Conservation (phyloP, 208 protist genomes). For the Entamoeba dispar region DNA sequence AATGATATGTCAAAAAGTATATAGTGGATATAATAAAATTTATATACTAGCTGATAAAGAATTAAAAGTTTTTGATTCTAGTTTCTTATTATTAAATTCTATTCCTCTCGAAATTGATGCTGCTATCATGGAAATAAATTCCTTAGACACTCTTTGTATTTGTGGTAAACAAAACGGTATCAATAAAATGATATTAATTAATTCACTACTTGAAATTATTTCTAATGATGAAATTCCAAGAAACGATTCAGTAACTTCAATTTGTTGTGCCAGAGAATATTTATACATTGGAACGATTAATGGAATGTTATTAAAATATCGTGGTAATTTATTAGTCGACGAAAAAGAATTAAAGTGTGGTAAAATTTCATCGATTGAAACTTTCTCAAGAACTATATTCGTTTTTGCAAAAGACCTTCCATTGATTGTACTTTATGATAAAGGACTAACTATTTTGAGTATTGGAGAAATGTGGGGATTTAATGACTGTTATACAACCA, state of each 20-base stretch:
- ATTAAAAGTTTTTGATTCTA: neutral
- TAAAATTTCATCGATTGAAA: neutral
- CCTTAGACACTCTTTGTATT: neutral
- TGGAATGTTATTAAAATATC: neutral
- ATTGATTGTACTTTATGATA: neutral
- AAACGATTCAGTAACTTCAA: neutral
- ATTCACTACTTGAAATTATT: neutral
- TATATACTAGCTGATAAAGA: neutral
- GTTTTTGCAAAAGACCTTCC: neutral
- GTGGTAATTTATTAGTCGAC: neutral
- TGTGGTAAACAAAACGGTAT: neutral
- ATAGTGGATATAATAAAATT: neutral
- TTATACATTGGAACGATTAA: neutral
- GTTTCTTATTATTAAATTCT: neutral
- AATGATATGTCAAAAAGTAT: too few species aligned
- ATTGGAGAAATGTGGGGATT: neutral
- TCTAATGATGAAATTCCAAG: neutral
- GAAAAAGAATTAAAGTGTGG: neutral
- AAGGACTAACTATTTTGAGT: neutral
- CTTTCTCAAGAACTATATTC: neutral
- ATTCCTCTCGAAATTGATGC: neutral
- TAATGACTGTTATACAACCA: neutral
- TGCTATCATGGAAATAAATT: neutral
- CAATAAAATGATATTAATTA: neutral
- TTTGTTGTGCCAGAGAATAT: neutral